Evolutionary conservation across 495 filamentous ascomycete species (phyloP).

Genomic region (Amorphotheca resinae): DNA sequence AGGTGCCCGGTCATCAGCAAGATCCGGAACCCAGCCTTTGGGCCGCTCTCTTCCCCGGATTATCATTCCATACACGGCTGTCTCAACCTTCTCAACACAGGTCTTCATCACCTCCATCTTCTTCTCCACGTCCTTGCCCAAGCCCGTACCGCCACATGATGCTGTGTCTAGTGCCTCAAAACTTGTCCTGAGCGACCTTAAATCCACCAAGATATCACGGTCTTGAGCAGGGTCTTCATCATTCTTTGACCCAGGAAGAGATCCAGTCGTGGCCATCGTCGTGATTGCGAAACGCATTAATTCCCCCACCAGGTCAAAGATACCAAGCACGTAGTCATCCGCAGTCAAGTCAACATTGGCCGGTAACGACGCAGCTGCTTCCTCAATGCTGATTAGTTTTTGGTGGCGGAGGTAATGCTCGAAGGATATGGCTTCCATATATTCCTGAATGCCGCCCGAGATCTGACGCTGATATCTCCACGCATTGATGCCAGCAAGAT

Average conservation of each 20-base stretch:
- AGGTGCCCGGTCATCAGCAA: conserved; percentile 30
- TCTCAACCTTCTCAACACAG: conserved; percentile 90
- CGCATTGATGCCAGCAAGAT: conserved; percentile 66
- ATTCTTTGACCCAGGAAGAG: conserved; percentile 31
- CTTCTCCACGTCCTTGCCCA: conserved; percentile 55
- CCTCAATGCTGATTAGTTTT: conserved; percentile 51
- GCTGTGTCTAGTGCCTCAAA: conserved; percentile 57
- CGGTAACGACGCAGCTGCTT: conserved; percentile 30
- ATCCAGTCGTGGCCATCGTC: conserved; percentile 51
- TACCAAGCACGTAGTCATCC: conserved; percentile 80
- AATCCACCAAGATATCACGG: conserved; percentile 57
- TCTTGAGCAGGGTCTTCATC: conserved; percentile 9
- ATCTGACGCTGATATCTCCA: conserved; percentile 73
- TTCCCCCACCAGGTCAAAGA: conserved; percentile 89
- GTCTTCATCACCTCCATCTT: conserved; percentile 79
- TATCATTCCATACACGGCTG: conserved; percentile 70
- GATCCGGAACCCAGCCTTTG: conserved; percentile 83
- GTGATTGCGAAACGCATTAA: conserved; percentile 93
- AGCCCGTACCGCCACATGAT: conserved; percentile 25
- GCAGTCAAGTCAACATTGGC: conserved; percentile 44
- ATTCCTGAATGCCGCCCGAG: conserved; percentile 73
- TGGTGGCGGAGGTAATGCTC: conserved; percentile 75
- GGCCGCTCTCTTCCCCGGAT: conserved; percentile 82
- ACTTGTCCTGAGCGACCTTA: conserved; percentile 56
- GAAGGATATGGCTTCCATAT: conserved; percentile 65